A percentile compares a stretch with the other conserved stretches of the same genome.
phyloP scores from a whole-genome alignment of 2,329 filamentous ascomycete species.

The Sporothrix euskadiensis region DNA sequence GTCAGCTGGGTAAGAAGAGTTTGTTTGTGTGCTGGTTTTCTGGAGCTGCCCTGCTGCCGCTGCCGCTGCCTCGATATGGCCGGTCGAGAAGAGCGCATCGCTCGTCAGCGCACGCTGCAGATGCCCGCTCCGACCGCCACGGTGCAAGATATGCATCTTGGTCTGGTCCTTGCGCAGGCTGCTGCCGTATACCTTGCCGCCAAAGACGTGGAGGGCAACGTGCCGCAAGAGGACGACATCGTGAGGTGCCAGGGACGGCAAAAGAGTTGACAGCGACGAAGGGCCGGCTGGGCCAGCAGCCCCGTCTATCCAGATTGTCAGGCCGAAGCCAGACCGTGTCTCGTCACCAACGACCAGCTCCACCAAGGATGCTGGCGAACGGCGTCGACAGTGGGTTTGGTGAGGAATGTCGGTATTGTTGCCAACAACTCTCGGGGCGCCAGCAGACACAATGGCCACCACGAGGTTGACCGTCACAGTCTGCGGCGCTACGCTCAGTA shows the following conservation, averaged over 20 bases:
- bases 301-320: slow-evolving; percentile 75
- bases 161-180: slow-evolving; percentile 73
- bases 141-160: slow-evolving; percentile 65
- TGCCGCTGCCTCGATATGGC: slow-evolving; percentile 43
- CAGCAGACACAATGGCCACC: slow-evolving; percentile 74
- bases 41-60: slow-evolving; percentile 38
- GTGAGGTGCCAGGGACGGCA: slow-evolving; percentile 59
- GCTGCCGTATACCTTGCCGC: slow-evolving; percentile 78
- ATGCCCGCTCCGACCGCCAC: slow-evolving; percentile 51
- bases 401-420: neutral
- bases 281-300: slow-evolving; percentile 32
- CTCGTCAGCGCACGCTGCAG: slow-evolving; percentile 41
- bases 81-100: slow-evolving; percentile 54
- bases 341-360: slow-evolving; percentile 85
- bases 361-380: slow-evolving; percentile 59
- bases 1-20: slow-evolving; percentile 35
- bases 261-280: slow-evolving; percentile 38
- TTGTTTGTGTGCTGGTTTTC: neutral
- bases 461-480: slow-evolving; percentile 81
- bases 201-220: slow-evolving; percentile 74
- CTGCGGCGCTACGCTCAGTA: slow-evolving; percentile 70
- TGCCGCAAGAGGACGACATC: slow-evolving; percentile 80
- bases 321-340: slow-evolving; percentile 73
- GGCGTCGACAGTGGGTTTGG: neutral
- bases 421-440: slow-evolving; percentile 45